phyloP scores from a whole-genome alignment of 2,329 filamentous ascomycete genomes.

The Akanthomyces dipterigenus region DNA sequence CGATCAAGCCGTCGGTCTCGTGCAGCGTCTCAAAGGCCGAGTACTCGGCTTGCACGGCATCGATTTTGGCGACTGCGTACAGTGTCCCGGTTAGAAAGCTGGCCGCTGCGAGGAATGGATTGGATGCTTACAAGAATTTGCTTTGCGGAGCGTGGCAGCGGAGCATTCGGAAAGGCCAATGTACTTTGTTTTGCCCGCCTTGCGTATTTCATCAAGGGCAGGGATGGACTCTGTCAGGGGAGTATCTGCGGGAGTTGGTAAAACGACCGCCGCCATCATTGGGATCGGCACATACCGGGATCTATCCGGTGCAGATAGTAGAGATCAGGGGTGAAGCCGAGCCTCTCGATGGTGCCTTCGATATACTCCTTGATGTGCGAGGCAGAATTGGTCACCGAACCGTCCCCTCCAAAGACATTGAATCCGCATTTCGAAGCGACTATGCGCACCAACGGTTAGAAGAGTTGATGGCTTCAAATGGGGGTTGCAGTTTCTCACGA shows the following conservation, averaged over 20 bases:
- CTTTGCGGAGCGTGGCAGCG: constrained; percentile 35
- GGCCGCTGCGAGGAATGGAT: too few species aligned
- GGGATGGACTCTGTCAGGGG: constrained; percentile 40
- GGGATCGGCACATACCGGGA: constrained; percentile 25
- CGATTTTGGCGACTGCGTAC: constrained; percentile 37
- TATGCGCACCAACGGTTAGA: background rate
- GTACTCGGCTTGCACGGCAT: constrained; percentile 40
- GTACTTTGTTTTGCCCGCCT: constrained; percentile 40
- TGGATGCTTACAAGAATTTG: constrained; percentile 31
- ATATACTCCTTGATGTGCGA: constrained; percentile 40
- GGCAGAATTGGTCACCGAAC: background rate
- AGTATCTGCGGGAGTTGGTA: constrained; percentile 23
- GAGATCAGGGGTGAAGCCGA: constrained; percentile 39
- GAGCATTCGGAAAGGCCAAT: constrained; percentile 43
- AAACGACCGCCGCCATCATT: too few species aligned
- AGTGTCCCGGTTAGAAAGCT: too few species aligned
- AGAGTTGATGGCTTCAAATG: too few species aligned
- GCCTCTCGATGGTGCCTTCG: constrained; percentile 40
- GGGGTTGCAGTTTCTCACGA: constrained; percentile 20
- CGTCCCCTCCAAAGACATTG: background rate
- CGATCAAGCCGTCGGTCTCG: constrained; percentile 33
- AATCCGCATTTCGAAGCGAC: background rate
- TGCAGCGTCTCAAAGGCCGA: constrained; percentile 35
- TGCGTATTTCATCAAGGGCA: constrained; percentile 38
- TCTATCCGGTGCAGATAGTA: constrained; percentile 40